A percentile compares a stretch with the other conserved stretches of the same genome.
phyloP scores from a whole-genome alignment of 768 basidiomycete species.

The Kwoniella shandongensis region DNA sequence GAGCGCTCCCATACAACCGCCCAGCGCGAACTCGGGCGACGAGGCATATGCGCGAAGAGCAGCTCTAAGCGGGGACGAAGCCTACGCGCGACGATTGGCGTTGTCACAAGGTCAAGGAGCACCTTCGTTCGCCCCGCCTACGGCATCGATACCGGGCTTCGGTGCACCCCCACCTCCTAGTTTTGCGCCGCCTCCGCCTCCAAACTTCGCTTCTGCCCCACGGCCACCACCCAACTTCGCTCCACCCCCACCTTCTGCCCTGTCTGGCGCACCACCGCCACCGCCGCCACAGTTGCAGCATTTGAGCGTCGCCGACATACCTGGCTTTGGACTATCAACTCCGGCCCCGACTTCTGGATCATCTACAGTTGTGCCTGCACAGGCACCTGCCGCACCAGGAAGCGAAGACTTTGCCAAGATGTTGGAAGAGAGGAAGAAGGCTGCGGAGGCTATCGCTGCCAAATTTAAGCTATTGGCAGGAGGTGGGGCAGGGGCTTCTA shows the following conservation, averaged over 20 bases:
- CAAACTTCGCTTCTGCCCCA: constrained; percentile 5
- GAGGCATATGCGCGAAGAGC: constrained; percentile 30
- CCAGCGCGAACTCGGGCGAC: constrained; percentile 13
- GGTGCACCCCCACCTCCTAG: constrained; percentile 1
- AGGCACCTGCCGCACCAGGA: neutral
- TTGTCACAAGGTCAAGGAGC: constrained; percentile 29
- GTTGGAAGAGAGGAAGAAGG: constrained; percentile 42
- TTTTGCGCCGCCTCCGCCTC: constrained; percentile 10
- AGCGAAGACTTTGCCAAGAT: constrained; percentile 31
- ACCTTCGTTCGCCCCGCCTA: constrained; percentile 9
- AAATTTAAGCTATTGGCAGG: constrained; percentile 36
- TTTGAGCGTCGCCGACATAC: constrained; percentile 16
- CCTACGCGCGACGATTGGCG: constrained; percentile 38
- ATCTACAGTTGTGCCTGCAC: neutral
- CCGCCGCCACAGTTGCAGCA: neutral
- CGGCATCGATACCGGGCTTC: neutral
- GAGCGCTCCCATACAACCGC: constrained; percentile 6
- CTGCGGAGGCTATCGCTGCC: constrained; percentile 51
- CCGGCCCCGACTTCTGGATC: neutral
- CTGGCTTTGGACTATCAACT: constrained; percentile 16
- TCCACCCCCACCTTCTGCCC: constrained; percentile 5
- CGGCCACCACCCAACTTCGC: constrained; percentile 2
- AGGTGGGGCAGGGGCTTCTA: constrained; percentile 17
- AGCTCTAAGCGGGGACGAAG: constrained; percentile 44
- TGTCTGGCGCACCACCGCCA: neutral